A percentile compares a stretch with the other conserved stretches of the same genome.
Evolutionary conservation across 371 early-diverging fungal species (phyloP).

Genomic region (Lichtheimia hyalospora): DNA sequence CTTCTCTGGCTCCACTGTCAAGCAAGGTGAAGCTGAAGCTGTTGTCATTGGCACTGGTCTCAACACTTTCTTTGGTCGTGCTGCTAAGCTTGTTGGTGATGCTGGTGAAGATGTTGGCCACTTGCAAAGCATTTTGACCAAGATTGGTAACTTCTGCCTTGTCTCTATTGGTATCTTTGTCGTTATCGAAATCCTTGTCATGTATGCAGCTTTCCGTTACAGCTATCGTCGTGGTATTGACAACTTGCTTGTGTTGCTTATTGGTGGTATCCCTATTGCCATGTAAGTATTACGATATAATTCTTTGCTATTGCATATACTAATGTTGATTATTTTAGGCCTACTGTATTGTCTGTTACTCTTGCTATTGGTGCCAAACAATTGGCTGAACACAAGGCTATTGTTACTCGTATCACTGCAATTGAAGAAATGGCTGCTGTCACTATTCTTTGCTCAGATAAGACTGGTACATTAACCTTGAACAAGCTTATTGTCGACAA

Average conservation of each 20-base stretch:
- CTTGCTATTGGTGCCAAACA: conserved; percentile 93
- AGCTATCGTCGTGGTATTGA: conserved; percentile 69
- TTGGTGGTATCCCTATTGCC: conserved; percentile 81
- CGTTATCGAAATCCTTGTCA: conserved; percentile 77
- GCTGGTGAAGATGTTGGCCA: conserved; percentile 86
- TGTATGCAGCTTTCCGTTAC: conserved; percentile 79
- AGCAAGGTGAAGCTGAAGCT: conserved; percentile 91
- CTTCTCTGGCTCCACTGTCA: conserved; percentile 82
- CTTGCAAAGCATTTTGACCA: conserved; percentile 84
- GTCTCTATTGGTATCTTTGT: conserved; percentile 70
- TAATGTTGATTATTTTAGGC: conserved; percentile 9
- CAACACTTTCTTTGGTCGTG: conserved; percentile 90
- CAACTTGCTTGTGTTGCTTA: conserved; percentile 73
- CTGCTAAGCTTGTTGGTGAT: conserved; percentile 79
- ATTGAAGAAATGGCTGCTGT: conserved; percentile 95
- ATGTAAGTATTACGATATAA: conserved; percentile 35
- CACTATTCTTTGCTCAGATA: conserved; percentile 94
- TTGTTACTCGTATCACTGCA: conserved; percentile 85
- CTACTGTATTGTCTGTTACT: conserved; percentile 88
- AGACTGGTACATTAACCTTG: conserved; percentile 96
- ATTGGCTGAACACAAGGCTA: conserved; percentile 91
- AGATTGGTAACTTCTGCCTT: conserved; percentile 90
- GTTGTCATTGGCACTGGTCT: conserved; percentile 85
- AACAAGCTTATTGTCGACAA: conserved; percentile 85
- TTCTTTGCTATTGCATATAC: background rate